A percentile compares a stretch with the other conserved stretches of the same genome.
phyloP scores from a whole-genome alignment of 2,329 filamentous ascomycete genomes.

The Diaporthe batatas region DNA sequence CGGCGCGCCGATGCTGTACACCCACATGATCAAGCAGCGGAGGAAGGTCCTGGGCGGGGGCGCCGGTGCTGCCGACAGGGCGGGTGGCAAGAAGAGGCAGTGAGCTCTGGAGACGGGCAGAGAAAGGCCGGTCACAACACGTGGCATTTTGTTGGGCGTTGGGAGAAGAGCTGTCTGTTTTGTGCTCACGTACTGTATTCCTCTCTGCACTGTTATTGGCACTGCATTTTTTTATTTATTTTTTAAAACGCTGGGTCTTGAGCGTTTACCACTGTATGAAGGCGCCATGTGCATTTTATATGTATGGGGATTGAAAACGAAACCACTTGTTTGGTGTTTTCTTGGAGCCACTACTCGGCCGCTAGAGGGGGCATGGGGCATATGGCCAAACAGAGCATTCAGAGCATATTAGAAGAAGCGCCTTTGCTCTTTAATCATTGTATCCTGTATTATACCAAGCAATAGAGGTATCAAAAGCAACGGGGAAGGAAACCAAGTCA shows the following conservation, averaged over 20 bases:
- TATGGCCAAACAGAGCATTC: conserved; percentile 12
- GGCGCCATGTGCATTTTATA: too few species aligned
- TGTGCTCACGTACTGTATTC: too few species aligned
- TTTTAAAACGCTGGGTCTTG: too few species aligned
- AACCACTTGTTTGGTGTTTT: too few species aligned
- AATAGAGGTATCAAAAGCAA: conserved; percentile 21
- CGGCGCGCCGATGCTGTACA: conserved; percentile 86
- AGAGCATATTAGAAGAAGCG: conserved; percentile 5
- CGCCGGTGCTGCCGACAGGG: background rate
- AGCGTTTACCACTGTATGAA: too few species aligned
- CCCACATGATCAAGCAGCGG: conserved; percentile 94
- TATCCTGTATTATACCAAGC: conserved; percentile 24
- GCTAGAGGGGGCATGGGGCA: conserved; percentile 39
- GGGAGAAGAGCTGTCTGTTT: background rate
- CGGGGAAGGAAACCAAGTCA: background rate
- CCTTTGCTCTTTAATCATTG: conserved; percentile 4
- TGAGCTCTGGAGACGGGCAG: conserved; percentile 42
- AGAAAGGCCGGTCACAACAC: too few species aligned
- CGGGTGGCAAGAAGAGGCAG: conserved; percentile 58
- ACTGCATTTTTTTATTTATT: too few species aligned
- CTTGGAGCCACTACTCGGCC: background rate
- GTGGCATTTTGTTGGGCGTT: background rate
- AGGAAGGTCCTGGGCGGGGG: conserved; percentile 78
- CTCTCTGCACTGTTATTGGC: too few species aligned
- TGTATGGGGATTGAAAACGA: too few species aligned